These are phyloP conservation scores for Lolium perenne DNA, from an alignment of 176 grass and related monocot genomes.

Conservation along the genomic window DNA sequence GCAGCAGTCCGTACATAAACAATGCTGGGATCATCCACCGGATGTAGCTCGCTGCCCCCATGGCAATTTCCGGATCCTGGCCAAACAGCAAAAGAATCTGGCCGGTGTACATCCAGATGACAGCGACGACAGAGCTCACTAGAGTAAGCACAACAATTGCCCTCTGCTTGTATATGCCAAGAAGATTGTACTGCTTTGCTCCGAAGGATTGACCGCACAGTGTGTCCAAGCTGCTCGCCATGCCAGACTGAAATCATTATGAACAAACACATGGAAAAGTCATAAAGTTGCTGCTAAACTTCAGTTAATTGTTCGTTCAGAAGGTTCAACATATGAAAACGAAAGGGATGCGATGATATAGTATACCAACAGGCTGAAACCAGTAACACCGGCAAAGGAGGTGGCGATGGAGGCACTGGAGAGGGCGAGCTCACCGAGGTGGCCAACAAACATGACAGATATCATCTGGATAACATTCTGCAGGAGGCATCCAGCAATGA, in stretches of 20 bases:
- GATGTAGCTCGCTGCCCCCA: not conserved
- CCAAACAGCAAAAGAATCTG: not conserved
- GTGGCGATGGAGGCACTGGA: constrained; percentile 53
- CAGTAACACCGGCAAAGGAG: constrained; percentile 49
- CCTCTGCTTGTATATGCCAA: constrained; percentile 10
- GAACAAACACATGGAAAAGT: not conserved
- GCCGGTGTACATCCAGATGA: not conserved
- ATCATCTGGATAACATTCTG: constrained; percentile 56
- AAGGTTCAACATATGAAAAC: constrained; percentile 3
- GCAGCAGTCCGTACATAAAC: not conserved
- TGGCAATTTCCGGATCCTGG: not conserved
- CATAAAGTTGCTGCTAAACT: not conserved
- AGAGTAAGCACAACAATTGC: no score
- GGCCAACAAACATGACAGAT: constrained; percentile 49
- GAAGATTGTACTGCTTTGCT: constrained; percentile 60
- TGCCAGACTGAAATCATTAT: constrained; percentile 38
- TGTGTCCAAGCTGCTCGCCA: constrained; percentile 51
- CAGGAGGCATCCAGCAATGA: constrained; percentile 44
- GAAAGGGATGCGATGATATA: not conserved
- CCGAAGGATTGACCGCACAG: constrained; percentile 69
- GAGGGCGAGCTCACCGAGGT: constrained; percentile 46
- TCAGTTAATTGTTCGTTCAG: not conserved
- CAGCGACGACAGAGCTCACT: no score
- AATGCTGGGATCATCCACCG: not conserved
- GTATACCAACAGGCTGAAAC: constrained; percentile 49